Percentiles rank a stretch among this genome's conserved stretches.
Evolutionary conservation across 495 filamentous ascomycete genomes (phyloP).

Genomic region (Neurospora sp.): DNA sequence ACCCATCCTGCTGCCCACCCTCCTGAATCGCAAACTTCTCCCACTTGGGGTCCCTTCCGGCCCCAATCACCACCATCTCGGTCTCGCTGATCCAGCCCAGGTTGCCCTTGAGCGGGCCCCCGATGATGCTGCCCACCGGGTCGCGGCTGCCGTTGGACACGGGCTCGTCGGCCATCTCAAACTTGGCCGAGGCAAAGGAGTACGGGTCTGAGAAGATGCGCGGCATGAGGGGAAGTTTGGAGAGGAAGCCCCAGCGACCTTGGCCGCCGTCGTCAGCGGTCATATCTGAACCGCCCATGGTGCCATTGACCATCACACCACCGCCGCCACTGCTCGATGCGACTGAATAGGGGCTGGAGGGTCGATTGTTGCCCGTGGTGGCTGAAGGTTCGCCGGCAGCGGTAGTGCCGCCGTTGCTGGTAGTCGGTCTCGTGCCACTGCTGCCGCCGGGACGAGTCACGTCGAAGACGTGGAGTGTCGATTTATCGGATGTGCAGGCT

Average conservation of each 20-base stretch:
- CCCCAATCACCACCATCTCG: constrained; percentile 65
- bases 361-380: not conserved
- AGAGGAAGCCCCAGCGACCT: constrained; percentile 57
- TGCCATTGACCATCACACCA: constrained; percentile 4
- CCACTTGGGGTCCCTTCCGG: constrained; percentile 72
- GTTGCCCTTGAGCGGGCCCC: constrained; percentile 57
- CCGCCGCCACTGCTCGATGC: not conserved
- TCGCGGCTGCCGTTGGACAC: constrained; percentile 23
- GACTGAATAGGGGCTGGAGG: not conserved
- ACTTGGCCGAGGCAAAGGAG: constrained; percentile 61
- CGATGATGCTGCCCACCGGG: not conserved
- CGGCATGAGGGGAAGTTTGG: constrained; percentile 68
- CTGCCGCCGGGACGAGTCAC: constrained; percentile 49
- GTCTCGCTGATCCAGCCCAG: constrained; percentile 66
- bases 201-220: constrained; percentile 77
- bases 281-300: constrained; percentile 9
- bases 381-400: constrained; percentile 14
- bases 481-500: constrained; percentile 95
- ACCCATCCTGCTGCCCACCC: constrained; percentile 44
- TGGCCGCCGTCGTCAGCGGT: not conserved
- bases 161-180: constrained; percentile 68
- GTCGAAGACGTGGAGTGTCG: constrained; percentile 89
- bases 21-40: constrained; percentile 67
- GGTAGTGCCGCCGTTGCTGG: constrained; percentile 33
- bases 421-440: constrained; percentile 39